Evolutionary conservation across 1,284 basidiomycete genomes (phyloP), one percentile per base, ranked within the genome.

Genomic region (Ceratobasidium sp.): DNA sequence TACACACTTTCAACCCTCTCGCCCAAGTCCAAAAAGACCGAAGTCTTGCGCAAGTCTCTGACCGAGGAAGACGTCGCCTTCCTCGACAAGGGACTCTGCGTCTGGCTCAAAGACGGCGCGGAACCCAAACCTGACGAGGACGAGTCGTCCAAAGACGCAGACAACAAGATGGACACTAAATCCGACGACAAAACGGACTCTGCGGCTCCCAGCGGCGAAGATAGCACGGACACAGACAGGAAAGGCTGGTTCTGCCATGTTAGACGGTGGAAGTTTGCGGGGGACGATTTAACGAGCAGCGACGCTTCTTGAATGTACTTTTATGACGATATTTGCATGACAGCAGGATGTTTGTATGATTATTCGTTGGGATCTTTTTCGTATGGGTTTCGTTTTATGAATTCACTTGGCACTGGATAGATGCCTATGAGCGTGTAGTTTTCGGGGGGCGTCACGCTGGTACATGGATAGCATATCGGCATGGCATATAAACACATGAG

Each of bases 391-490:
- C 17, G 22, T 65, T 24, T 48, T 24, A 29, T 24, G 63, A 33
- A 27, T 24, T 48, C 63, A 15, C 36, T 67, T 56, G n/a, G n/a
- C 29, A 67, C 53, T 67, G 41, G 36, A 67, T 67, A 31, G 31
- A 33, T 54, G 36, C 29, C 45, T n/a, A n/a, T 57, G 54, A 44
- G 36, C 48, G 64, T n/a, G 64, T 22, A 4, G 11, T 41, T 41
- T 41, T 41, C 36, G 36, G 36, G n/a, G 50, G 51, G 24, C 54
- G 51, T 56, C 65, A 67, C 65, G 50, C 41, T 67, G 65, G 53
- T 71, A 71, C 66, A 71, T 71, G 66, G 44, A 71, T 71, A 71
- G 66, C 66, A 71, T 71, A 71, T 69, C 66, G 66, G 66, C 54
- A 71, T 71, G 53, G 53, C 53, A 69, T 67, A 54, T 69, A 59